Evolutionary conservation across 495 filamentous ascomycete genomes (phyloP), one percentile per base, ranked within the genome.

Genomic region (Oidiodendron maius): DNA sequence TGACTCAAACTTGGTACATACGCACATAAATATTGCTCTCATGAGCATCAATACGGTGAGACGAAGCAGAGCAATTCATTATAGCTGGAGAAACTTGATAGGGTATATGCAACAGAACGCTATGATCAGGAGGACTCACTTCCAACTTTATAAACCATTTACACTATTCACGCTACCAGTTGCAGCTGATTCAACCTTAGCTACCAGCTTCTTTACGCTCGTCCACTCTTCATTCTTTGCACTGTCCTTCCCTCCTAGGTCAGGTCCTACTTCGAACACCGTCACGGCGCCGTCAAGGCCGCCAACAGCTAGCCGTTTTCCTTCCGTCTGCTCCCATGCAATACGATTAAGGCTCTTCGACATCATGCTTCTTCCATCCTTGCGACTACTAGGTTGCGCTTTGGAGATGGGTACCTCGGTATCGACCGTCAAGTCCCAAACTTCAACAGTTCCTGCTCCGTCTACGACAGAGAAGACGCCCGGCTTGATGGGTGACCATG

Each of bases 381-480:
- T 76, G 25, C 76, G 69, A 9, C 72, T 67, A 51, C 71, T 80
- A 0, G 93, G 90, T 36, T 76, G 73, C 38, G 87, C 81, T 52
- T 81, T 82, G 32, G 83, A 83, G 1, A 89, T 81, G 0, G 93
- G 94, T 15, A 96, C 88, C 68, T 97, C 93, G 2, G 82, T 90
- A 64, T 96, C 91, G 13, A 86, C 75, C 16, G 86, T 94, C 11
- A 99, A 74, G 61, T 99, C 94, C 89, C 91, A 99, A 32, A 99
- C 71, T 65, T 97, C 93, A 30, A 99, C 70, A 61, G 83, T 86
- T n/a, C 93, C 93, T 12, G 83, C 87, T 28, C 93, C 93, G 51
- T 97, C 93, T 20, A 97, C 93, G 11, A 90, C 77, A 12, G 86
- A 87, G 65, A 99, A 99, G 11, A 99, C 86, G 21, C 87, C 88